Evolutionary conservation across 2,329 filamentous ascomycete genomes (phyloP), one percentile per base, ranked within the genome.

Genomic region (Colletotrichum sp.): DNA sequence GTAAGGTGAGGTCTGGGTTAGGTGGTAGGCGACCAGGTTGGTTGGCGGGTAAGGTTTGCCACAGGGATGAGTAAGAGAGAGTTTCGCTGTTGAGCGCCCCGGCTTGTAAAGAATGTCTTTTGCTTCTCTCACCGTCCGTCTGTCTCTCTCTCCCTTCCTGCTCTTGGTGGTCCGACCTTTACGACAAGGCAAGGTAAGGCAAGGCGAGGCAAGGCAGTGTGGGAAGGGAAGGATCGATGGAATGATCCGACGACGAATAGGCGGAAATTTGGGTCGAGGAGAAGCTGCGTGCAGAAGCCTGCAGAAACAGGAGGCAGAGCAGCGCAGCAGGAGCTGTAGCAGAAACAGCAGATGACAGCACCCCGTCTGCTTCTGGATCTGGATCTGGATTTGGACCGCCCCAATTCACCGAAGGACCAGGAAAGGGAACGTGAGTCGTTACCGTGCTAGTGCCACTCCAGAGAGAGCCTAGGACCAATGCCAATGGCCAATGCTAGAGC

Each of bases 381-480:
- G 32, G 48, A 28, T 55, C 60, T 66, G 68, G 60, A 56, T 24
- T 55, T 28, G 30, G 69, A 34, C 30, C 43, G 62, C 60, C 15
- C 67, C 67, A 34, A 64, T 30, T 73, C 71, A 73, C 71, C 66
- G 43, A 70, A 74, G 55, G 48, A 38, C 36, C 55, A 73, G 56
- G 64, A 75, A 70, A 70, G 55, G 67, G 62, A 75, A 73, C 69
- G 73, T 68, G 69, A 75, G 73, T 75, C 73, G 73, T 68, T 64
- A 61, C 68, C 55, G 73, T 75, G 73, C 73, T 68, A 73, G 73
- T 75, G 69, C 62, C 73, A 75, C 36, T 67, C 52, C 61, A 61
- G 24, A 71, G 72, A 62, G 36, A 65, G 70, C 65, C 73, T 52
- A 73, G 43, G 67, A 56, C 70, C 73, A 73, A 73, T 75, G 64